Evolutionary conservation across 495 filamentous ascomycete species (phyloP), one percentile per base, ranked within the genome.

Genomic region (Penicillium crystallinum): DNA sequence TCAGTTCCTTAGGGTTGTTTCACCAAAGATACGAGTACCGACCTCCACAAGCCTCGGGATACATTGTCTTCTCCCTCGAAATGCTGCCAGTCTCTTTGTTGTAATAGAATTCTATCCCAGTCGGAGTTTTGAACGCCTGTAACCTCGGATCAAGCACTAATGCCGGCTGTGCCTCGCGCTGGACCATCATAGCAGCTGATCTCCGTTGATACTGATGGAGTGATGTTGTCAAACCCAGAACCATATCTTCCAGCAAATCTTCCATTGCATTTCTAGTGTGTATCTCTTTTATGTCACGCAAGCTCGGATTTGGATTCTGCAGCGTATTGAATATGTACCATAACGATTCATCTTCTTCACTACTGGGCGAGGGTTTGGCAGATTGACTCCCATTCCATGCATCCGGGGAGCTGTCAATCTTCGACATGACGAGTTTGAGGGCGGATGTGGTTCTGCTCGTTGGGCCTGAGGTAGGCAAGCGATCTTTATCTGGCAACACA

Each of bases 311-410:
- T 1, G 92, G 92, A 9, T 90, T 84, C 10, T 86, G 76, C 8
- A 96, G 70, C 3, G 77, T 88, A 70, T 97, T 97, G 72, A 95
- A 97, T 54, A 96, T 81, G 52, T 89, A 82, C 57, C 91, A 87
- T 0, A 97, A 67, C 0, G 88, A 89, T 11, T 81, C 68, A 33
- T 82, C 71, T 6, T 85, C 74, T 1, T 49, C 49, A 6, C 47
- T 46, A 22, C 53, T 45, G 30, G 54, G 34, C 23, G 14, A 10
- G 18, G 59, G 25, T 19, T 52, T 42, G n/a, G 35, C 30, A 7
- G 23, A 7, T 25, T 33, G 23, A 8, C 42, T 23, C 25, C 53
- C 6, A 49, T 31, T 46, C 87, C 86, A 91, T 21, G 73, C 75
- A 12, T 66, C 56, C 1, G 29, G 46, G 0, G 85, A 85, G 31